Conservation (phyloP, 306 rosid species). For the Vachellia pachyceras region DNA sequence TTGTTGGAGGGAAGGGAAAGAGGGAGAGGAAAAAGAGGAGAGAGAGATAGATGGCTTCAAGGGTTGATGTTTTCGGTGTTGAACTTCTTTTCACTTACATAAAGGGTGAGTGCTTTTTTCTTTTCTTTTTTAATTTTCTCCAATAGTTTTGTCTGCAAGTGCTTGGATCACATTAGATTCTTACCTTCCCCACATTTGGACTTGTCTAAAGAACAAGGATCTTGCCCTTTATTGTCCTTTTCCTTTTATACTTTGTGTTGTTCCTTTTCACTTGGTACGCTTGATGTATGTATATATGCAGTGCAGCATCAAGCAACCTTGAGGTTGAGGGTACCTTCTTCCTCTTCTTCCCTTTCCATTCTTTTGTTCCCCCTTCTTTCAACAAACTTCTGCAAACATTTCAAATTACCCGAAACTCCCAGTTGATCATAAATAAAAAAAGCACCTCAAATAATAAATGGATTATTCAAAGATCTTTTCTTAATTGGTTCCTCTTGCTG, state of each 20-base stretch:
- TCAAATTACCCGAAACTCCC: slow-evolving; percentile 28
- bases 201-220: slow-evolving; percentile 46
- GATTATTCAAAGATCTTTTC: background rate
- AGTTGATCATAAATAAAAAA: background rate
- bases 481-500: background rate
- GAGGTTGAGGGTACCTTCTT: slow-evolving; percentile 34
- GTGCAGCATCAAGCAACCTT: slow-evolving; percentile 22
- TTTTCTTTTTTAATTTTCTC: slow-evolving; percentile 40
- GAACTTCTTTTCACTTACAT: slow-evolving; percentile 44
- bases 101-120: slow-evolving; percentile 50
- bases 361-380: slow-evolving; percentile 21
- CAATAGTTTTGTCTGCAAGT: slow-evolving; percentile 55
- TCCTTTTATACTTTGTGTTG: slow-evolving; percentile 48
- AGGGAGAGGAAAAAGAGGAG: background rate
- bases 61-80: slow-evolving; percentile 41
- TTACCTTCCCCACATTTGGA: slow-evolving; percentile 46
- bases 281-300: slow-evolving; percentile 33
- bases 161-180: slow-evolving; percentile 64
- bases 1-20: slow-evolving; percentile 16
- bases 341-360: slow-evolving; percentile 29
- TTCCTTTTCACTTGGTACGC: slow-evolving; percentile 27
- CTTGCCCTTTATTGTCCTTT: slow-evolving; percentile 52
- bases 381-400: slow-evolving; percentile 27
- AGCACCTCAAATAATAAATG: background rate
- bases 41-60: slow-evolving; percentile 30